Evolutionary conservation across 768 basidiomycete genomes (phyloP), one percentile per base, ranked within the genome.

Genomic region (Suillus placidus): DNA sequence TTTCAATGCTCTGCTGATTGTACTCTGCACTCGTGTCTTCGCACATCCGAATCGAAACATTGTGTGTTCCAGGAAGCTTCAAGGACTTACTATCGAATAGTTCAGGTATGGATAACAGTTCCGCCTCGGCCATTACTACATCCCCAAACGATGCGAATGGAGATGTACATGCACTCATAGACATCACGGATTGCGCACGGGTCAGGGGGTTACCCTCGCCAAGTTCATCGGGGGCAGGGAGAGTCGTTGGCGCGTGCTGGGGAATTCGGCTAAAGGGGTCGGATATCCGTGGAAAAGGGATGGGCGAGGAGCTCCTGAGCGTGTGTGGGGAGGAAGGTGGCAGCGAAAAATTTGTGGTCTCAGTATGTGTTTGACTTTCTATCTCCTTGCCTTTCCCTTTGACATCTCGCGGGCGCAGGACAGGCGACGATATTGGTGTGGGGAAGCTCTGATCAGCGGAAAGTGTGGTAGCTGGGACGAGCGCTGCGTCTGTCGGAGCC

Each of bases 391-490:
- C 40, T 37, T 51, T 55, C 7, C n/a, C 37, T 18, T 57, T 55
- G 3, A 68, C 16, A 6, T 10, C 49, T 20, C 47, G 64, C 32
- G 8, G 30, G 9, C 18, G 40, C 6, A 52, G 37, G 18, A 64
- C 54, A 37, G 73, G 76, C 4, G 74, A 76, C 7, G 75, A 71
- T 9, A 61, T 63, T 7, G 76, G 75, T n/a, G 72, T 77, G 32
- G 66, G 72, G 20, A 75, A 64, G 10, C 37, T 56, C n/a, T 34
- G 56, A 38, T 49, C 6, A 35, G 16, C 23, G 26, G 32, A 60
- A 7, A 34, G n/a, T 14, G 35, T 56, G 55, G 9, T 52, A 60
- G 4, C 23, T 60, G 62, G 54, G 16, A 60, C 32, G 18, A 9
- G 26, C 4, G 6, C 8, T 23, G 62, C 14, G 23, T 58, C 26